These are phyloP conservation scores for Barnettozyma vustinii DNA, from an alignment of 805 yeast species.

Conservation along the genomic window DNA sequence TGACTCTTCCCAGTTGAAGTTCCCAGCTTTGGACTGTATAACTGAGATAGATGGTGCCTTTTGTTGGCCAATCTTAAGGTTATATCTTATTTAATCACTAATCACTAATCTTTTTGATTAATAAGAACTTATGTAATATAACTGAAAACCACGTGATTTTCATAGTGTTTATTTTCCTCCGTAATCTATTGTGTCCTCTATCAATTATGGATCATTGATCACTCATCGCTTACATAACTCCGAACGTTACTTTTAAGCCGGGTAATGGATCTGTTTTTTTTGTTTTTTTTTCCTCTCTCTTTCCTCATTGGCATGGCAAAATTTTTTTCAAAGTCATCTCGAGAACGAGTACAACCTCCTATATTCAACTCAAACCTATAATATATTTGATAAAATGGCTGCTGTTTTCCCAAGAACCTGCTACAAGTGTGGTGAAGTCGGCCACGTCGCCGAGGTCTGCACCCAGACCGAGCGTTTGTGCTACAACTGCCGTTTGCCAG, in stretches of 20 bases:
- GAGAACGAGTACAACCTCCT: background rate
- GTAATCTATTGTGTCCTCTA: too few species aligned
- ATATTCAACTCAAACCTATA: background rate
- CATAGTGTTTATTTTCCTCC: too few species aligned
- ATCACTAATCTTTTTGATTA: too few species aligned
- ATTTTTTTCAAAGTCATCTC: conserved; percentile 9
- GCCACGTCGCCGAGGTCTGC: conserved; percentile 88
- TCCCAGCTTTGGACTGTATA: too few species aligned
- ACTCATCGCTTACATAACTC: background rate
- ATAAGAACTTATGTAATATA: too few species aligned
- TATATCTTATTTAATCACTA: too few species aligned
- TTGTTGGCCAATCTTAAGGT: too few species aligned
- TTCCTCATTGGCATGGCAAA: background rate
- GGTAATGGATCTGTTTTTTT: too few species aligned
- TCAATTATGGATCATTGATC: too few species aligned
- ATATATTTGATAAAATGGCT: conserved; percentile 14
- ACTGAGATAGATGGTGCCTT: too few species aligned
- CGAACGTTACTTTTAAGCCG: background rate
- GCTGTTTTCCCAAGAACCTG: conserved; percentile 64
- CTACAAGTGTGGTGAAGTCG: conserved; percentile 88
- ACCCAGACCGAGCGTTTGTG: conserved; percentile 79
- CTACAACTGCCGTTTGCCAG: conserved; percentile 88
- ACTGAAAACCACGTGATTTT: too few species aligned
- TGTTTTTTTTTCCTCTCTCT: background rate
- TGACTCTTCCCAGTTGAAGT: too few species aligned